Base-by-base conservation (phyloP, 768 basidiomycete genomes). In the Suillus bovinus region DNA sequence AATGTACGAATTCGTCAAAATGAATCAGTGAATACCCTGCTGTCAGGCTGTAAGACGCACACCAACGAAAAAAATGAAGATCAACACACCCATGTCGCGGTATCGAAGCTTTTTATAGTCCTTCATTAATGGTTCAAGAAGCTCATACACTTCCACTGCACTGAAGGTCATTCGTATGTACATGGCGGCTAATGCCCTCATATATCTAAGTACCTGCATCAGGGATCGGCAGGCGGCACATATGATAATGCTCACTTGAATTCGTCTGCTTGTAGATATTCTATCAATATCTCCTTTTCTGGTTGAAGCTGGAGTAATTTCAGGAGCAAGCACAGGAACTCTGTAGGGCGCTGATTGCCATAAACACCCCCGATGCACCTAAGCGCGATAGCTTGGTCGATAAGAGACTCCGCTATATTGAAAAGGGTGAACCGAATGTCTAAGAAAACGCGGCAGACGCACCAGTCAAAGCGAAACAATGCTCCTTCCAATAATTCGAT, bases 261-360 rank as follows among this genome's bases (percentile, higher is more conserved):
- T 74, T 99, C 97, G 63, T 99, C 97, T 8, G 94, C 97, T 60
- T 88, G 85, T 27, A 99, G 79, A 72, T 99, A 99, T 72, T 99
- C 97, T 1, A 99, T 79, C 57, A 99, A 73, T 59, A 99, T 98
- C 77, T 99, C 97, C 74, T 96, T 96, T 77, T 98, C 93, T 4
- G 97, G 97, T 72, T 99, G 97, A 56, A 99, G 88, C 77, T 98
- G 96, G 49, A 99, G 82, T 57, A 99, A 83, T 74, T 99, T 99
- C 68, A 99, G 80, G 54, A 96, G 85, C 46, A 99, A 81, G 71
- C 91, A 96, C 55, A 99, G 78, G 76, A 96, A 99, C 71, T 94
- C 89, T 4, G 96, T 99, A 0, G 97, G 97, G 52, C 89, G 85
- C 68, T 97, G 93, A 75, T 98, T 98, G 64, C 90, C 91, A 77